Percentiles rank a stretch among this genome's conserved stretches.
Evolutionary conservation across 805 yeast species (phyloP).

Genomic region (Cyberlindnera samutprakarnensis): DNA sequence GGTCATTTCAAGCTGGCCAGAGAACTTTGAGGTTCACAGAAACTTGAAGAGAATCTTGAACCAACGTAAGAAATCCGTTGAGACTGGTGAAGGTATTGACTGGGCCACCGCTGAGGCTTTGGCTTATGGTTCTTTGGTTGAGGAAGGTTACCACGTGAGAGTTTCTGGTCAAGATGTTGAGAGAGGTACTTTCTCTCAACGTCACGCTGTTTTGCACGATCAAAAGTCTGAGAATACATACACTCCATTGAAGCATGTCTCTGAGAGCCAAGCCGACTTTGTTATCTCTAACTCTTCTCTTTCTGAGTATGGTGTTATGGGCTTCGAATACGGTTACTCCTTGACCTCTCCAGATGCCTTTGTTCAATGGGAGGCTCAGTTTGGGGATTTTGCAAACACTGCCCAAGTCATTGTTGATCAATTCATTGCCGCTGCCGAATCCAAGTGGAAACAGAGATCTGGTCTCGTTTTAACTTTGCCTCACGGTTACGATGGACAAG

Average conservation of each 20-base stretch:
- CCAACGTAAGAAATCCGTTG: constrained; percentile 81
- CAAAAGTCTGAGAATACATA: constrained; percentile 78
- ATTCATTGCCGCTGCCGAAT: constrained; percentile 93
- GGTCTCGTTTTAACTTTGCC: constrained; percentile 94
- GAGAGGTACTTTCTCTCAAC: constrained; percentile 99
- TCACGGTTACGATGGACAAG: constrained; percentile 99
- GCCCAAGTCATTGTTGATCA: constrained; percentile 98
- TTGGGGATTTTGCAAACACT: constrained; percentile 99
- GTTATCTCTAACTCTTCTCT: constrained; percentile 89
- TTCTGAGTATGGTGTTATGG: constrained; percentile 99
- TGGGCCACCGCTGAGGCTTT: constrained; percentile 99
- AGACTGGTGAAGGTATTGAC: constrained; percentile 89
- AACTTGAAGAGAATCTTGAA: constrained; percentile 92
- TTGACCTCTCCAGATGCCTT: constrained; percentile 95
- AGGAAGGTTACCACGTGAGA: constrained; percentile 95
- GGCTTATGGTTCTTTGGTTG: constrained; percentile 86
- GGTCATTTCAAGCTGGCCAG: constrained; percentile 77
- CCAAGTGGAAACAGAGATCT: constrained; percentile 98
- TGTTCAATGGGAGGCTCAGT: constrained; percentile 99
- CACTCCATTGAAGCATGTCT: constrained; percentile 78
- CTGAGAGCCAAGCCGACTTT: constrained; percentile 78
- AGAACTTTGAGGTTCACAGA: constrained; percentile 82
- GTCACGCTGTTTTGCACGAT: constrained; percentile 97
- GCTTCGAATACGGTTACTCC: constrained; percentile 98
- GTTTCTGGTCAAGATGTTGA: constrained; percentile 99